Evolutionary conservation across 108 stramenopile genomes (phyloP).

Genomic region (Skeletonema potamos): DNA sequence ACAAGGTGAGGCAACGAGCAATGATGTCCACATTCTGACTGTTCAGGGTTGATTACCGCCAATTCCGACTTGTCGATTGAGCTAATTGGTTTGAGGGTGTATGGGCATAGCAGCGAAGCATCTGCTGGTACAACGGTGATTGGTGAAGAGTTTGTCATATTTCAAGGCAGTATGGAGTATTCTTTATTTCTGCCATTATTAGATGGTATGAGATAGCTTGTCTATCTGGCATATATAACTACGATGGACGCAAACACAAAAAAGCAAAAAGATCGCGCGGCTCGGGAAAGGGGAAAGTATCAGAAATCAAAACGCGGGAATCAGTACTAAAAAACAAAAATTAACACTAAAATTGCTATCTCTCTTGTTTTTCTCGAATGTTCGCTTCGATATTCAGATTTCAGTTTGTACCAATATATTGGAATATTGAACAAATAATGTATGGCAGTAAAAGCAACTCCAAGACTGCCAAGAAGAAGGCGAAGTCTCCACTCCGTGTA

Average conservation of each 20-base stretch:
- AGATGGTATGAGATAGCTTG: no score
- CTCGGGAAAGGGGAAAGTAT: no score
- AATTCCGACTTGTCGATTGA: conserved; percentile 11
- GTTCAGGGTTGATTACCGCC: conserved; percentile 17
- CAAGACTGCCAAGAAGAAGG: conserved; percentile 20
- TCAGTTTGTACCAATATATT: no score
- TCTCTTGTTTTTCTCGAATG: no score
- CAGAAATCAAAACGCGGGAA: no score
- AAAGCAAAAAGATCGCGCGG: no score
- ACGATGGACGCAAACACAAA: no score
- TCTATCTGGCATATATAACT: no score
- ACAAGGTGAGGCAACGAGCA: conserved; percentile 28
- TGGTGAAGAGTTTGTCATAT: not conserved
- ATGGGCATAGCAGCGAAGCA: conserved; percentile 18
- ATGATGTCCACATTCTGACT: conserved; percentile 22
- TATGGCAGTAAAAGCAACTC: conserved; percentile 9
- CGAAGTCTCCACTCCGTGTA: conserved; percentile 24
- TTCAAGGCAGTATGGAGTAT: no score
- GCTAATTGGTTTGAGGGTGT: conserved; percentile 22
- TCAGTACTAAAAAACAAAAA: no score
- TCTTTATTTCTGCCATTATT: no score
- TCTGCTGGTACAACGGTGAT: not conserved
- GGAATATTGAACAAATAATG: not conserved
- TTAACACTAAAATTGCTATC: no score
- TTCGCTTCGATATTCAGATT: not conserved